Base-by-base conservation (phyloP, 371 early-diverging fungal species). In the Mortierella sp. region DNA sequence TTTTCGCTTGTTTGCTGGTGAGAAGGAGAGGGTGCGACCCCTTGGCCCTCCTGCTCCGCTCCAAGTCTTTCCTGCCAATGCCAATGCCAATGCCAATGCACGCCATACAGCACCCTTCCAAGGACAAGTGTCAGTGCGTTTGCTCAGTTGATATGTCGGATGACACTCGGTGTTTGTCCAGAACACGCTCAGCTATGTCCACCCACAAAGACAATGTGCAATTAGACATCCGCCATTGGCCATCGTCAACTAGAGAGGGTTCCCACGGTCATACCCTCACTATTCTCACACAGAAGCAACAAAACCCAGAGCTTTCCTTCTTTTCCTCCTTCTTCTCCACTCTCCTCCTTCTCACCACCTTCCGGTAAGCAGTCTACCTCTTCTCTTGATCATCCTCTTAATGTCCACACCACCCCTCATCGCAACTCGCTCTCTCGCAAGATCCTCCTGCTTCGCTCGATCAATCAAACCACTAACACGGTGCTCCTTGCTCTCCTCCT, bases 311-410 rank as follows among this genome's bases (percentile, higher is more conserved):
- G 24, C 55, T 53, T 40, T 43, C 43, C 40, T 28, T 11, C 43
- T 55, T 11, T 73, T 54, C 61, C 64, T 61, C 44, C 28, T 43
- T 31, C 74, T 34, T 57, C 24, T 44, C 34, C 34, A 61, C 61
- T 14, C 31, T 31, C 34, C 14, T 57, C 57, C 13, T 46, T n/a
- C n/a, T 26, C 57, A 9, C 28, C 5, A n/a, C 28, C 57, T 31
- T 34, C 61, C 0, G 61, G 61, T 61, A 61, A 61, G 61, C 4
- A 46, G 19, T 6, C 74, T 14, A 10, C n/a, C 48, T 73, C 57
- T 46, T 50, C 26, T 43, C 55, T 73, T 28, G 34, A 64, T 19
- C 40, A 34, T 9, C 6, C 19, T 9, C 64, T 24, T 24, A 1
- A 64, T 64, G 67, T 64, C 40, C 21, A 9, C 24, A 21, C 26